A percentile compares a stretch with the other conserved stretches of the same genome.
phyloP scores from a whole-genome alignment of 495 filamentous ascomycete species.

The Apiosordaria backusii region DNA sequence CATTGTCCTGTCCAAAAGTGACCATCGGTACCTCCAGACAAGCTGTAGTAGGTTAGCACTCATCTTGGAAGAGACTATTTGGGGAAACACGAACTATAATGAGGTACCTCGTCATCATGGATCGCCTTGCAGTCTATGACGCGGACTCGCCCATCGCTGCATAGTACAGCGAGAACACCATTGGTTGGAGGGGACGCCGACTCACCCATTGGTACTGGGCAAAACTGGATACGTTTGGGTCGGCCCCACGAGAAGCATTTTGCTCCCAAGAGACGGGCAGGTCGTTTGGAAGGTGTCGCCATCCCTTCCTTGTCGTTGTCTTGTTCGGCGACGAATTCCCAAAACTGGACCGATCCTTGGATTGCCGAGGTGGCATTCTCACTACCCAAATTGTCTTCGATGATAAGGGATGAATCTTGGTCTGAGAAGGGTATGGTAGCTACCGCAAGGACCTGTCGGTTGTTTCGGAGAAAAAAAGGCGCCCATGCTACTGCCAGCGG shows the following conservation, averaged over 20 bases:
- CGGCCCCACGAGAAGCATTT: constrained; percentile 43
- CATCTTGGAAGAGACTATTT: not conserved
- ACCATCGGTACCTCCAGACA: constrained; percentile 38
- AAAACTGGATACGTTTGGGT: constrained; percentile 43
- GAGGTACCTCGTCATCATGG: constrained; percentile 19
- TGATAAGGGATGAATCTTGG: constrained; percentile 29
- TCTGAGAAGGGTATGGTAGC: constrained; percentile 44
- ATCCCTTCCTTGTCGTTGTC: constrained; percentile 13
- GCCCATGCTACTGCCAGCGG: constrained; percentile 45
- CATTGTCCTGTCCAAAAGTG: constrained; percentile 37
- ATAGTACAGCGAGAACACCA: constrained; percentile 40
- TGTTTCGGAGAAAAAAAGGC: constrained; percentile 29
- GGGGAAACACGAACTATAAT: constrained; percentile 33
- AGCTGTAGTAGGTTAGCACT: constrained; percentile 25
- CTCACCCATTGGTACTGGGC: constrained; percentile 36
- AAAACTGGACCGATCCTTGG: constrained; percentile 40
- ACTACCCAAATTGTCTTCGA: constrained; percentile 24
- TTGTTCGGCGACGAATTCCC: constrained; percentile 34
- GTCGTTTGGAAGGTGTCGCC: constrained; percentile 19
- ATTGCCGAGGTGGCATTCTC: constrained; percentile 18
- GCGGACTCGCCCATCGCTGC: constrained; percentile 41
- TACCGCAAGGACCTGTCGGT: constrained; percentile 43
- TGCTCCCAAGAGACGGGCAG: constrained; percentile 29
- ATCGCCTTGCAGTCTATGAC: constrained; percentile 37
- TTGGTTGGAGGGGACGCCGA: constrained; percentile 11